These are phyloP conservation scores for Rosa multiflora DNA, from an alignment of 306 rosid genomes.

Conservation along the genomic window DNA sequence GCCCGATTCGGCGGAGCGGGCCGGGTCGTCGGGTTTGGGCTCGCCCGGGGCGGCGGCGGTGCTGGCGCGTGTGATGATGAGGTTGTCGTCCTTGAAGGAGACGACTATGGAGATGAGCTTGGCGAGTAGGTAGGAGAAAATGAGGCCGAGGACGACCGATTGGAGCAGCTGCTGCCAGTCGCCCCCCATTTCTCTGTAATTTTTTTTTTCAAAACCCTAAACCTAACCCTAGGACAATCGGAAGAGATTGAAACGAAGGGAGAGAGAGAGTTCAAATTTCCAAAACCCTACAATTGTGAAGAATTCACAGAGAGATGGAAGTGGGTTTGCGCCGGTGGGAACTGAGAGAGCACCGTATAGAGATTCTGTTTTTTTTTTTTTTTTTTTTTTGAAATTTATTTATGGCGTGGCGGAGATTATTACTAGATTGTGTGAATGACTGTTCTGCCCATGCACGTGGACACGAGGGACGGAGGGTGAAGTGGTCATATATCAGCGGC, in stretches of 20 bases:
- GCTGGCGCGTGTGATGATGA: constrained; percentile 48
- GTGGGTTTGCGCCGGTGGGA: constrained; percentile 22
- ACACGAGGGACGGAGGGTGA: not conserved
- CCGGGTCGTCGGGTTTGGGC: not conserved
- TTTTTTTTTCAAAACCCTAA: not conserved
- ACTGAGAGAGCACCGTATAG: not conserved
- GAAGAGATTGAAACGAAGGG: too few species aligned
- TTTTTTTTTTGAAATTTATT: too few species aligned
- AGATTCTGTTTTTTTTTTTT: too few species aligned
- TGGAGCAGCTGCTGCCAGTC: constrained; percentile 91
- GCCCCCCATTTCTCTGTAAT: constrained; percentile 33
- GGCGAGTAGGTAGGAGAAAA: constrained; percentile 92
- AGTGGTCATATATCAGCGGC: not conserved
- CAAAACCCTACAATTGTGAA: constrained; percentile 37
- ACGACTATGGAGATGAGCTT: constrained; percentile 83
- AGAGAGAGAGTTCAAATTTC: too few species aligned
- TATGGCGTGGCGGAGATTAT: too few species aligned
- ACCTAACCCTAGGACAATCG: not conserved
- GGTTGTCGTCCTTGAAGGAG: constrained; percentile 85
- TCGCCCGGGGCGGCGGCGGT: not conserved
- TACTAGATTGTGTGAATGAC: not conserved
- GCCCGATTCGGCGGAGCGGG: constrained; percentile 17
- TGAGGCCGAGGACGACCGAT: constrained; percentile 74
- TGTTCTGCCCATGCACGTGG: not conserved
- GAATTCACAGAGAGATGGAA: not conserved